A percentile compares a stretch with the other conserved stretches of the same genome.
Conservation (phyloP, 1,139 yeast species). For the Saccharomyces hybrid region DNA sequence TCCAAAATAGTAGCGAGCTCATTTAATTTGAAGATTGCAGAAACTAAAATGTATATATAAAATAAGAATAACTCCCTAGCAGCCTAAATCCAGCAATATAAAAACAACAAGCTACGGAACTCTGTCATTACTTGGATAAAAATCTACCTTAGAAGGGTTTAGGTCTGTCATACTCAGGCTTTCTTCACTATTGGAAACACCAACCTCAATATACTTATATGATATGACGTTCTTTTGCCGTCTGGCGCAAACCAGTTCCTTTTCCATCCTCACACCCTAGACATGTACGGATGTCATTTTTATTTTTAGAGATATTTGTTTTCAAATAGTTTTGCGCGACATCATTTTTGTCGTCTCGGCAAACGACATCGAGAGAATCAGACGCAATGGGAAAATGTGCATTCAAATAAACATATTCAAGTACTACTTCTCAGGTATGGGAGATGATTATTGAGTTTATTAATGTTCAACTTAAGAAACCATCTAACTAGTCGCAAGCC, state of each 20-base stretch:
- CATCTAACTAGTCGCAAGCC: slow-evolving; percentile 13
- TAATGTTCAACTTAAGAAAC: neutral
- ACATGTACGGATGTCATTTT: neutral
- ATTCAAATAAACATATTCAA: neutral
- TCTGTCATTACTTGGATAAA: too few relatives aligned
- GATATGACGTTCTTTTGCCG: too few relatives aligned
- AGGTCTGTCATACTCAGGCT: too few relatives aligned
- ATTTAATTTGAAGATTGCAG: neutral
- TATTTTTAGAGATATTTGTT: neutral
- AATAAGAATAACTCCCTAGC: too few relatives aligned
- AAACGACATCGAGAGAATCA: neutral
- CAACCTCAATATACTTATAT: too few relatives aligned
- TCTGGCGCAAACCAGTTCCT: too few relatives aligned
- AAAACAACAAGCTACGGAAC: too few relatives aligned
- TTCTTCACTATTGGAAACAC: too few relatives aligned
- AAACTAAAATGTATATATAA: too few relatives aligned
- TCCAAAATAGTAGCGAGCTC: neutral
- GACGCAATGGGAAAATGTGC: neutral
- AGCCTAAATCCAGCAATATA: too few relatives aligned
- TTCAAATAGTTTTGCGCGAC: neutral
- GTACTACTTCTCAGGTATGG: neutral
- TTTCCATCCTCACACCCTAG: neutral
- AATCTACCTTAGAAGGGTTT: too few relatives aligned
- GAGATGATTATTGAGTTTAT: too few relatives aligned
- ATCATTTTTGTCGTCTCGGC: neutral